Evolutionary conservation across 768 basidiomycete genomes (phyloP), one percentile per base, ranked within the genome.

Genomic region (Leccinum olivaceopallidum): DNA sequence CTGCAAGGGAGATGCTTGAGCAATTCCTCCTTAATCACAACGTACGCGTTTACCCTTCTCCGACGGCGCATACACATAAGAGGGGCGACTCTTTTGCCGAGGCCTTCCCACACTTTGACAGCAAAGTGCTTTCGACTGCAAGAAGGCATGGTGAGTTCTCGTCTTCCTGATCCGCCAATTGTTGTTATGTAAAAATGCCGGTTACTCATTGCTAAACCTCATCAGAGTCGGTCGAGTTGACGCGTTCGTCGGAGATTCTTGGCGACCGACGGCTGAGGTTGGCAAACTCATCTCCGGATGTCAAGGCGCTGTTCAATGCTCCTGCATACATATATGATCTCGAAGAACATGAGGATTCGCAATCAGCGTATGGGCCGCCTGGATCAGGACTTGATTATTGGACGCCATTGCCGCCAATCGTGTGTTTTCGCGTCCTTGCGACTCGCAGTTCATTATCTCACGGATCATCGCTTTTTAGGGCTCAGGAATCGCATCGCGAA

Each of bases 21-120:
- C 91, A 95, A 69, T 98, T 90, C 78, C 75, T 98, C 59, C 78
- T 89, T 26, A 86, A 87, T 60, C 88, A 95, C 66, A 94, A 90
- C 62, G 84, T 96, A 28, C 86, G 91, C 65, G 83, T 88, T 59
- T 92, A 92, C 74, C 89, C 91, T 24, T 87, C 90, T 28, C 83
- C 88, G 16, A 87, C 88, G 8, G 83, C 86, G n/a, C 86, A 89
- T 58, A 84, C 84, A 2, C 92, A 92, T 73, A 94, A 89, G 75
- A 83, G 94, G 51, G 90, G 89, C 7, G 95, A 98, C 69, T 94
- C 94, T 1, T 95, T 96, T 69, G 89, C 94, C 36, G 94, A 96
- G 71, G 92, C 95, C 2, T 95, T 96, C 81, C 92, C 94, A 26
- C 94, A 96, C 74, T 96, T 97, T 73, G 94, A 97, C 71, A 94